phyloP scores from a whole-genome alignment of 345 rosid genomes.

The Ceriops tagal region DNA sequence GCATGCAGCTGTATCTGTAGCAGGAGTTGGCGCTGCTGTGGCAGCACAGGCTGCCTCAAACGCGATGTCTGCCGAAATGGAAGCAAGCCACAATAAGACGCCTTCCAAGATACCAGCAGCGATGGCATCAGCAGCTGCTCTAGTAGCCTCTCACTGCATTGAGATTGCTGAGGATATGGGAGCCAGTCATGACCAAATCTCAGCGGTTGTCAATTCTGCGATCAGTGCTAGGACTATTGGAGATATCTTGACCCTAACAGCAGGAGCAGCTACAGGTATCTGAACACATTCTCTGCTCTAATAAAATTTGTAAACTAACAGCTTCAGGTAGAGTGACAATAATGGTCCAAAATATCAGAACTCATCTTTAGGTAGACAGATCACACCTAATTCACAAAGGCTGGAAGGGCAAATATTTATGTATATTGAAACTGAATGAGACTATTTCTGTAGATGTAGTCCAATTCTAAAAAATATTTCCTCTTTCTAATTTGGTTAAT shows the following conservation, averaged over 20 bases:
- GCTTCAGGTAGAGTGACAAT: not conserved
- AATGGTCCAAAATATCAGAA: not conserved
- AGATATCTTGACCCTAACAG: conserved; percentile 88
- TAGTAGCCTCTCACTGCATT: conserved; percentile 85
- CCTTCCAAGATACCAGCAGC: conserved; percentile 46
- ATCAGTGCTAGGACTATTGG: conserved; percentile 73
- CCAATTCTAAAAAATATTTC: not conserved
- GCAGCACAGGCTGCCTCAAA: conserved; percentile 70
- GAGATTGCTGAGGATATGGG: conserved; percentile 94
- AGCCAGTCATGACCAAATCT: conserved; percentile 75
- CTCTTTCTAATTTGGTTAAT: conserved; percentile 6
- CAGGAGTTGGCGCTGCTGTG: conserved; percentile 86
- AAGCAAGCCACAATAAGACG: conserved; percentile 28
- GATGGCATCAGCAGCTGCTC: conserved; percentile 83
- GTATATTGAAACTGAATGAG: not conserved
- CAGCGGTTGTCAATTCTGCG: conserved; percentile 67
- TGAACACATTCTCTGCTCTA: not conserved
- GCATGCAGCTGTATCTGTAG: conserved; percentile 93
- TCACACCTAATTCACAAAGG: too few relatives aligned
- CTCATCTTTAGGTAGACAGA: not conserved
- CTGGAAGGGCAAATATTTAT: too few relatives aligned
- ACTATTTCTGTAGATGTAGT: not conserved
- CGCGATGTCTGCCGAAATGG: conserved; percentile 38
- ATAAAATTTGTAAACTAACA: not conserved
- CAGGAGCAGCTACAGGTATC: conserved; percentile 94